Base-by-base conservation (phyloP, 2,329 filamentous ascomycete species). In the Fusarium sp. region DNA sequence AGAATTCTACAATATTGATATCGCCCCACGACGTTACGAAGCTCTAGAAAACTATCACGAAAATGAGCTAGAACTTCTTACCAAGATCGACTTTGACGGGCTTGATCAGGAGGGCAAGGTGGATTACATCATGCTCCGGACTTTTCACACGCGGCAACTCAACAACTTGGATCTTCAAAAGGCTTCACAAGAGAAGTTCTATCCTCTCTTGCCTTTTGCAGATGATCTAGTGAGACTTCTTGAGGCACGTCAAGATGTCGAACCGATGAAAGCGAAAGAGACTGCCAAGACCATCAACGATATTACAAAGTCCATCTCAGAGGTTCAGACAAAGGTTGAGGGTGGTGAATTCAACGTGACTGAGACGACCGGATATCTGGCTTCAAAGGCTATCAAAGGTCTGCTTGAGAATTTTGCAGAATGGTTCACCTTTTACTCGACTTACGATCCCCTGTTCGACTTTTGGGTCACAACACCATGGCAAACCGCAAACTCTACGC, bases 401-500 rank as follows among this genome's bases (percentile, higher is more conserved):
- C 59, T 74, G 1, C 18, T 75, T 1, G 72, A 72, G 1, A 29
- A 38, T 6, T 18, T 74, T 6, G 47, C 29, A 2, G 72, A 74
- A 8, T 74, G 72, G 72, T 75, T 61, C 6, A 60, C 47, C 0
- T 75, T 74, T 6, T 75, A 74, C 62, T 72, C 72, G 1, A 72
- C 72, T 0, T 74, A 74, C 0, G 72, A 74, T 10, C 72, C 72
- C 0, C 14, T 74, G 0, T 75, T 74, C 5, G 72, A 74, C 14
- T 74, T 72, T 34, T 74, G 72, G 72, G 72, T 70, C 1, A 75
- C 72, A 2, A 64, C 72, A 1, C 72, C 72, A 2, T 74, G 72
- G 72, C 58, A 66, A 5, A 65, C 72, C 0, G 47, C 72, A 0
- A 75, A 74, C 2, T 59, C 62, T 0, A 59, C 72, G 0, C 31